Base-by-base conservation (phyloP, 2,329 filamentous ascomycete genomes). In the Tolypocladium pustulatum region DNA sequence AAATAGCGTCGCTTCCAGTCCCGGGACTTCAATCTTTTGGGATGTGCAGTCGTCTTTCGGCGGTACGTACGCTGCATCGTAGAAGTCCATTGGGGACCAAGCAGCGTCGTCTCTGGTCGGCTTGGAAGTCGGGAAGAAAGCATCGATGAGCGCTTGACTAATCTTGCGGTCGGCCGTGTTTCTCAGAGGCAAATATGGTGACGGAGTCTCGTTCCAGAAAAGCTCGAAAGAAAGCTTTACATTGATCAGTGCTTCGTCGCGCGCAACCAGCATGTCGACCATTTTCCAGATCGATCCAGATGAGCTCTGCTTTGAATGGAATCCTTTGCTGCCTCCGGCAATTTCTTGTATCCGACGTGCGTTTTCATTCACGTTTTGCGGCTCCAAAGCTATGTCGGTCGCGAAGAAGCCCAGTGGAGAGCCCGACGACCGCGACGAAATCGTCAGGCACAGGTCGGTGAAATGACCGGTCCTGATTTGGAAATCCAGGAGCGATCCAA, bases 11-110 rank as follows among this genome's bases (percentile, higher is more conserved):
- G 83, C 78, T 52, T 73, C 73, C 56, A 80, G 74, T 32, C 70
- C 72, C 0, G 76, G 72, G 7, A 83, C 68, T 3, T 72, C 41
- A 40, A 83, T 73, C 0, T 72, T 69, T 1, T 68, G 64, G 0
- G 76, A 59, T 4, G 68, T 63, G 20, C 67, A 60, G 57, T 80
- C 75, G 6, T 73, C 65, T n/a, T 73, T 74, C 13, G 74, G 62
- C 1, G 89, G 85, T 2, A 86, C 79, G 65, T 85, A 81, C 1
- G 88, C 85, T 20, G 83, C 83, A 57, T 88, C 80, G 65, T 91
- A 92, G 67, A 92, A 92, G 59, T 77, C 76, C 64, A 80, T 76
- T 0, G 81, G 78, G 2, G 77, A 78, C 69, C 71, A 75, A 25
- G 65, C 65, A 60, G 65, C 57, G 27, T 53, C 30, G 55, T 58